A percentile compares a stretch with the other conserved stretches of the same genome.
These are phyloP conservation scores for Picocystis sp. DNA, from an alignment of 163 green algal species.

Conservation along the genomic window DNA sequence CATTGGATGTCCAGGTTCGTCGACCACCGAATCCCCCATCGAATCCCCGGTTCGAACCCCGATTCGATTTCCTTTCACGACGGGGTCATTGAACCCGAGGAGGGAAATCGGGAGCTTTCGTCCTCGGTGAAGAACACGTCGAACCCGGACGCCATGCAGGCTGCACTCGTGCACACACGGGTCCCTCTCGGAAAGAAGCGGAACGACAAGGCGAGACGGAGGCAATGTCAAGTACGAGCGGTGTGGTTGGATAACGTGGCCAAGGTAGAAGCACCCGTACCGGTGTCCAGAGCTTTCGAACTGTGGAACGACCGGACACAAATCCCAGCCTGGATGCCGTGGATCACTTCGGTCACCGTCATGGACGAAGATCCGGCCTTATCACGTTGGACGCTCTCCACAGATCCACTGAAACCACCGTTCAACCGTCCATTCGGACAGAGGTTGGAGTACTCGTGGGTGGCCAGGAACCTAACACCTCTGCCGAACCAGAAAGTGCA, in stretches of 20 bases:
- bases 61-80: too few relatives aligned
- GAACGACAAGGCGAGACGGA: too few relatives aligned
- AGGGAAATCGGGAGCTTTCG: too few relatives aligned
- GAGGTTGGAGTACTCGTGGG: slow-evolving; percentile 70
- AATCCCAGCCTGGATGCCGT: slow-evolving; percentile 79
- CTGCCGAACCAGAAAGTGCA: slow-evolving; percentile 44
- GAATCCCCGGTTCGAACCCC: too few relatives aligned
- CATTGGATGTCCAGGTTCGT: too few relatives aligned
- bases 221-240: too few relatives aligned
- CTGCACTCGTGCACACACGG: too few relatives aligned
- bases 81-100: too few relatives aligned
- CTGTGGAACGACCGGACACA: slow-evolving; percentile 63
- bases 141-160: too few relatives aligned
- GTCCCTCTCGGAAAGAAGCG: too few relatives aligned
- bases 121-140: too few relatives aligned
- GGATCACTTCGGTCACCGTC: slow-evolving; percentile 33
- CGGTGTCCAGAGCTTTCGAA: slow-evolving; percentile 44
- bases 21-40: too few relatives aligned
- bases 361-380: slow-evolving; percentile 36
- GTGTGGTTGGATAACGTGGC: slow-evolving; percentile 12
- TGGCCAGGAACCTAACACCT: slow-evolving; percentile 60
- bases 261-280: slow-evolving; percentile 38
- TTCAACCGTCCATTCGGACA: slow-evolving; percentile 34
- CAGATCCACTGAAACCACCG: slow-evolving; percentile 9
- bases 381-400: slow-evolving; percentile 60